Percentiles rank a stretch among this genome's conserved stretches.
Conservation (phyloP, 345 rosid species). For the Nasturtium officinale region DNA sequence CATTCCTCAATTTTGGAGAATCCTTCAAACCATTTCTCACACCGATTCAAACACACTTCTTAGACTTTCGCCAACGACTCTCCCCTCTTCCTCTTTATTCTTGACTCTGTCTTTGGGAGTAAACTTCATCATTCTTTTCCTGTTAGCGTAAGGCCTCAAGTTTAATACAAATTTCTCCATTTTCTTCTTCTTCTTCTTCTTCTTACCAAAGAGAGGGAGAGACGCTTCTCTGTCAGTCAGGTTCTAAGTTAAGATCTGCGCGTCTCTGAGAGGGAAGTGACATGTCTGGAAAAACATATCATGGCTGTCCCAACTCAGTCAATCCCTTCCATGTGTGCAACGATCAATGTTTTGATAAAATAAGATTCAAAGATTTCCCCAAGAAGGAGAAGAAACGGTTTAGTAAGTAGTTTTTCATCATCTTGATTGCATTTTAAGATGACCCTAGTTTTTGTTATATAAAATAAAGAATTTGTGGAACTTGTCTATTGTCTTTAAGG, state of each 20-base stretch:
- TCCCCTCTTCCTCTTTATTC: neutral
- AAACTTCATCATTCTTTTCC: neutral
- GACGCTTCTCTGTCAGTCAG: neutral
- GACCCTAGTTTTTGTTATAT: neutral
- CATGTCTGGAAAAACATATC: neutral
- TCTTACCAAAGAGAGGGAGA: neutral
- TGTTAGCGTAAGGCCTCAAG: neutral
- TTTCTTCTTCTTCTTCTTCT: neutral
- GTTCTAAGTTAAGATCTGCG: neutral
- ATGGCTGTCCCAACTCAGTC: neutral
- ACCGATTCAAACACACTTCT: neutral
- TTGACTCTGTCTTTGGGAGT: neutral
- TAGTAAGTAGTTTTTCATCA: neutral
- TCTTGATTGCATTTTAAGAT: neutral
- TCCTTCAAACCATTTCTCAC: neutral
- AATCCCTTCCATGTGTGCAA: neutral
- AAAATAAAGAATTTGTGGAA: neutral
- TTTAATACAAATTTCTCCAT: neutral
- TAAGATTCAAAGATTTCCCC: neutral
- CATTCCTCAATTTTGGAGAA: neutral
- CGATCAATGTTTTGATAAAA: neutral
- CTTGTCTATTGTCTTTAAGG: neutral
- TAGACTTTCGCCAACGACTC: neutral
- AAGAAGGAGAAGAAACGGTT: neutral
- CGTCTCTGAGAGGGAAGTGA: neutral